Base-by-base conservation (phyloP, 1,139 yeast genomes). In the Debaryomyces udenii region DNA sequence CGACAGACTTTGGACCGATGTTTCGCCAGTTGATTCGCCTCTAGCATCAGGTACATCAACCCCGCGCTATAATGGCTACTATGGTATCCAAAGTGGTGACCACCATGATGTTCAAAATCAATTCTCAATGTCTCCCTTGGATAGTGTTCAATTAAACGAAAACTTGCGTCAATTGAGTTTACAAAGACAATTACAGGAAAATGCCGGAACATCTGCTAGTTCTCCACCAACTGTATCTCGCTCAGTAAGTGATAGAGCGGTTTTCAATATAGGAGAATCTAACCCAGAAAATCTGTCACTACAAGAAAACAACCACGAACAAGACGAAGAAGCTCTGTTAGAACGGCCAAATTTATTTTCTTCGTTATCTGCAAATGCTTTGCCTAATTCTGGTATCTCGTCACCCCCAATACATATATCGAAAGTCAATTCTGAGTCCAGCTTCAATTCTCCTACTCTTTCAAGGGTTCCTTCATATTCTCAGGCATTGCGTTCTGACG, bases 381-480 rank as follows among this genome's bases (percentile, higher is more conserved):
- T 51, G 40, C 31, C 62, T 60, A 45, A 78, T 48, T 64, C 78
- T 15, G 71, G 76, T 6, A 49, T 66, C 3, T 41, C 56, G 7
- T 70, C 86, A 1, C 86, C 88, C 1, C 80, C 76, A 0, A 53
- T 62, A 10, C 82, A 84, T 53, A 59, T 83, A 38, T 83, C 90
- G 1, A 67, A 91, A 41, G 80, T 70, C 1, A 75, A 74, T 34
- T 82, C 90, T 0, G 74, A 65, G 27, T 39, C 48, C 24, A 40
- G 48, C 35, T 37, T 47, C 48, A 54, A 45, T 35, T 51, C 44
- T 32, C 55, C 50, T 11, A 51, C 35, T 31, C 57, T 90, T 49
- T 80, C 84, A 11, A 67, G 80, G 43, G 96, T 90, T 3, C 98
- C 98, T 0, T 81, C 96, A 0, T 91, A 91, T 61, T 76, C 76